Conservation (phyloP, 2,329 filamentous ascomycete genomes). For the Escovopsis sp. region DNA sequence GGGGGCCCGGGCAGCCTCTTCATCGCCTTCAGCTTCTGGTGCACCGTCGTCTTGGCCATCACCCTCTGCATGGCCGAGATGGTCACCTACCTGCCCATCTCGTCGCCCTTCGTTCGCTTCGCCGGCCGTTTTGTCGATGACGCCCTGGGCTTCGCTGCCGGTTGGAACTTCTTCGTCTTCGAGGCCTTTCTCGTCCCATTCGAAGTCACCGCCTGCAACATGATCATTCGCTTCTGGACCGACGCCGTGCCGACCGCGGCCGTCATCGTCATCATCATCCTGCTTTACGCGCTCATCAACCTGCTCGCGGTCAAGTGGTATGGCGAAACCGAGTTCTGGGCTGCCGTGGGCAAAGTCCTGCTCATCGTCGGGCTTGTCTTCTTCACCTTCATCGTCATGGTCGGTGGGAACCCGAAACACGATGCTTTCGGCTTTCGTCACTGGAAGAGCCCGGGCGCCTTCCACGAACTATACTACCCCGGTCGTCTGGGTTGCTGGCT, state of each 20-base stretch:
- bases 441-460: conserved; percentile 55
- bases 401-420: conserved; percentile 62
- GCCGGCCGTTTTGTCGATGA: conserved; percentile 63
- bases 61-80: conserved; percentile 56
- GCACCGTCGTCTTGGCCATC: conserved; percentile 43
- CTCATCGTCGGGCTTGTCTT: conserved; percentile 56
- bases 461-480: conserved; percentile 47
- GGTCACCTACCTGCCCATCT: conserved; percentile 64
- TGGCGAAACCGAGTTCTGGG: conserved; percentile 64
- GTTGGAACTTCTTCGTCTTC: conserved; percentile 63
- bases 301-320: conserved; percentile 61
- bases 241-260: conserved; percentile 43
- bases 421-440: conserved; percentile 59
- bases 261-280: conserved; percentile 41
- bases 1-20: conserved; percentile 46
- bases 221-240: conserved; percentile 50
- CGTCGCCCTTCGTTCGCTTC: conserved; percentile 65
- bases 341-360: conserved; percentile 56
- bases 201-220: conserved; percentile 50
- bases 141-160: conserved; percentile 57
- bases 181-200: conserved; percentile 54
- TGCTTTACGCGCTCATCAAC: conserved; percentile 44
- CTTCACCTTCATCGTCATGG: conserved; percentile 72
- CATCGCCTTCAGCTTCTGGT: conserved; percentile 47
- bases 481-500: conserved; percentile 58